These are phyloP conservation scores for Paspalum notatum DNA, from an alignment of 176 grass and related monocot species.

Conservation along the genomic window DNA sequence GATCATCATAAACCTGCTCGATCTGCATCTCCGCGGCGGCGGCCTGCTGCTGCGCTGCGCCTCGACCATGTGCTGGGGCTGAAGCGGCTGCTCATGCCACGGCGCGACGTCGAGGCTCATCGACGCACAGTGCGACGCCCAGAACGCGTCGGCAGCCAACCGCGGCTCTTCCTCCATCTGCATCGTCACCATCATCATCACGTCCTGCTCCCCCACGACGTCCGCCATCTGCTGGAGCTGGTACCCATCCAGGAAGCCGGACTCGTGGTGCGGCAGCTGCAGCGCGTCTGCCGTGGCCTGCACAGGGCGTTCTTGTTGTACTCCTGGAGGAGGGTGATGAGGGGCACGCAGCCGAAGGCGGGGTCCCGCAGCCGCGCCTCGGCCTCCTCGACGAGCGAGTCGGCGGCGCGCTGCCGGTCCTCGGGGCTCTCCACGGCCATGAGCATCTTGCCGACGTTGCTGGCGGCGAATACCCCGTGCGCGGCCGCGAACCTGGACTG, in stretches of 20 bases:
- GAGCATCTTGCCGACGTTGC: not conserved
- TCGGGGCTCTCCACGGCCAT: too few relatives aligned
- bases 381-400: not conserved
- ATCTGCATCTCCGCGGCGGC: not conserved
- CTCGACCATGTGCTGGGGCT: not conserved
- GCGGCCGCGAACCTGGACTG: not conserved
- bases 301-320: not conserved
- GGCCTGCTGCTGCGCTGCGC: too few relatives aligned
- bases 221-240: not conserved
- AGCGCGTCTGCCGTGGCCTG: not conserved
- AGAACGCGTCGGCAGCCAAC: too few relatives aligned
- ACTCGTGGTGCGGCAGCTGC: not conserved
- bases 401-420: not conserved
- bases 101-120: not conserved
- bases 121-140: not conserved
- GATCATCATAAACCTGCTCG: not conserved
- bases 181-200: not conserved
- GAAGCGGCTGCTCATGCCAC: not conserved
- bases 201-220: not conserved
- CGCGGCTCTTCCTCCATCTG: not conserved
- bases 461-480: not conserved
- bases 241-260: not conserved
- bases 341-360: not conserved
- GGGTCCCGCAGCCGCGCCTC: not conserved
- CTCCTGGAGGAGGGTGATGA: not conserved